Evolutionary conservation across 495 filamentous ascomycete species (phyloP).

Genomic region (Cercophora sp.): DNA sequence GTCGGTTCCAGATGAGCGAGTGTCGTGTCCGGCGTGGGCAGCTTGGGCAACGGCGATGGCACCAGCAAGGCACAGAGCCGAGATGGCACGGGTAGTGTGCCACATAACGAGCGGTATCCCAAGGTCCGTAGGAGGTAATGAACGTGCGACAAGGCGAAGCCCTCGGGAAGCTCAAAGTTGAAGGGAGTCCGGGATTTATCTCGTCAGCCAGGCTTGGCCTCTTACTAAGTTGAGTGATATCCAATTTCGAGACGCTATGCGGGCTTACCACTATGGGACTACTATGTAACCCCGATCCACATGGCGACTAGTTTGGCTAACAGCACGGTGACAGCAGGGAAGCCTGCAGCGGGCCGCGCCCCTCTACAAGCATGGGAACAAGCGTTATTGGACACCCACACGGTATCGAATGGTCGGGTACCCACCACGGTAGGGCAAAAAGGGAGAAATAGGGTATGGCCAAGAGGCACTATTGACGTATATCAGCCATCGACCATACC

Average conservation of each 20-base stretch:
- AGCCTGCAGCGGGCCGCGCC: slow-evolving; percentile 6
- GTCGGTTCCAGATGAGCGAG: neutral
- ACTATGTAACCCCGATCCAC: neutral
- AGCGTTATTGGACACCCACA: neutral
- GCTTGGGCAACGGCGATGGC: neutral
- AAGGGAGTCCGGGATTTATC: no score
- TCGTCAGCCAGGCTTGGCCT: no score
- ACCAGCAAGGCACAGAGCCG: neutral
- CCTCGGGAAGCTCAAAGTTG: no score
- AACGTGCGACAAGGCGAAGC: no score
- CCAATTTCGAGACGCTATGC: slow-evolving; percentile 1
- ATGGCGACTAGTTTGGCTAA: neutral
- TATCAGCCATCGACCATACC: no score
- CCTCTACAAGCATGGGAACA: neutral
- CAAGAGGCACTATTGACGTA: no score
- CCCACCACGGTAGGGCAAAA: neutral
- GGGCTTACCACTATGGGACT: neutral
- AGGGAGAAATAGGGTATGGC: no score
- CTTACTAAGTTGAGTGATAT: neutral
- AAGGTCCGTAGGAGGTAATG: no score
- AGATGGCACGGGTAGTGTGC: neutral
- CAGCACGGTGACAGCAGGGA: neutral
- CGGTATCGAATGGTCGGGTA: neutral
- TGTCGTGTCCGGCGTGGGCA: neutral
- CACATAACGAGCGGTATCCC: no score